A percentile compares a stretch with the other conserved stretches of the same genome.
phyloP scores from a whole-genome alignment of 2,329 filamentous ascomycete species.

The Tolypocladium paradoxum region DNA sequence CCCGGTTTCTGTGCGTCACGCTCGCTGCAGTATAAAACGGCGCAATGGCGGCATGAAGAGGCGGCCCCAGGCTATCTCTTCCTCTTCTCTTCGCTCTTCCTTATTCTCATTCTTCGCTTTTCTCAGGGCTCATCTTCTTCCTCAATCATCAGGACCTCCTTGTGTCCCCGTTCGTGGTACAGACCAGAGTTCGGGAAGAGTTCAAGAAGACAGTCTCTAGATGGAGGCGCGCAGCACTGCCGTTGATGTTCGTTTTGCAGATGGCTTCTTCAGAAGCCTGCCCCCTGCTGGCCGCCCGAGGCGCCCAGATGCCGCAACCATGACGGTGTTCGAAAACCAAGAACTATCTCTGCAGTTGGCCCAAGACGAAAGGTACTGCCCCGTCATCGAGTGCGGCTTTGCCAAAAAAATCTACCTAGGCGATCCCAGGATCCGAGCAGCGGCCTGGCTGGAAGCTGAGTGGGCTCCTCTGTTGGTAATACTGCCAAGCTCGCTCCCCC shows the following conservation, averaged over 20 bases:
- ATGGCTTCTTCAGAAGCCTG: background rate
- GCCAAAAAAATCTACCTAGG: background rate
- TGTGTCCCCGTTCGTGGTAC: background rate
- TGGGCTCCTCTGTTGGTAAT: background rate
- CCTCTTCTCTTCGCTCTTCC: background rate
- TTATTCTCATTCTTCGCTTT: background rate
- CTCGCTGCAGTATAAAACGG: background rate
- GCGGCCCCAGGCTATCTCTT: background rate
- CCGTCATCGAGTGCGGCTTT: background rate
- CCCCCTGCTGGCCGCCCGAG: background rate
- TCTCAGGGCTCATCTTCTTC: background rate
- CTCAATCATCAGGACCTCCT: background rate
- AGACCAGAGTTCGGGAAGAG: background rate
- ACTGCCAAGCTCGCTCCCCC: background rate
- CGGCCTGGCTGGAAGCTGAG: background rate
- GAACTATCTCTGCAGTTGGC: background rate
- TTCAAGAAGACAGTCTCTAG: background rate
- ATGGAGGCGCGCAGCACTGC: background rate
- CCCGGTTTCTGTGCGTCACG: background rate
- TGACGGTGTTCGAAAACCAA: background rate
- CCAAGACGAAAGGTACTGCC: background rate
- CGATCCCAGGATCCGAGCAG: background rate
- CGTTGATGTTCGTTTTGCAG: background rate
- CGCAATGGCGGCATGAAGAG: background rate
- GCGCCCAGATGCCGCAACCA: background rate